Conservation (phyloP, 2,329 filamentous ascomycete species). For the Penicillium sp. region DNA sequence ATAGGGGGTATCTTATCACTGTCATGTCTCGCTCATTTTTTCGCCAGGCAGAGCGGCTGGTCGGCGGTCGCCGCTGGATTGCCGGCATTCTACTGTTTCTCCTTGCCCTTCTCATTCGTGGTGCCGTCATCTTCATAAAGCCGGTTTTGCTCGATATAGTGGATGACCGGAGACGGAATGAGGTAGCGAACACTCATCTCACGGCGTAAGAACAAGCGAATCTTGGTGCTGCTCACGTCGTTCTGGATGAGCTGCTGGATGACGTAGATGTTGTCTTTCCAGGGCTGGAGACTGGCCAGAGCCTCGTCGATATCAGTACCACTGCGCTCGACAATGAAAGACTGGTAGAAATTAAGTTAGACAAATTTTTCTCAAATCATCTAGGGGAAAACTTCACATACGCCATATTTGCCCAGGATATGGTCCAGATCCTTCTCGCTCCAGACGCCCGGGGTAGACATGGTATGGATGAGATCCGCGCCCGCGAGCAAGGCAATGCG, state of each 20-base stretch:
- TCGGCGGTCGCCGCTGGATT: slow-evolving; percentile 30
- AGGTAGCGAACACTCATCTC: slow-evolving; percentile 82
- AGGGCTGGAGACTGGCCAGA: slow-evolving; percentile 77
- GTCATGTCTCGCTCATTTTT: slow-evolving; percentile 18
- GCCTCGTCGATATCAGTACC: slow-evolving; percentile 90
- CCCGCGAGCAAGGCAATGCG: slow-evolving; percentile 83
- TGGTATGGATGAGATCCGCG: slow-evolving; percentile 74
- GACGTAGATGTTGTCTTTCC: slow-evolving; percentile 84
- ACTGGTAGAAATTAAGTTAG: slow-evolving; percentile 37
- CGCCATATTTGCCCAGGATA: slow-evolving; percentile 79
- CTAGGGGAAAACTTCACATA: slow-evolving; percentile 31
- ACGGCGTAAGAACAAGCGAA: slow-evolving; percentile 76
- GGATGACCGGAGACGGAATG: slow-evolving; percentile 74
- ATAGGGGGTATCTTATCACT: slow-evolving; percentile 27
- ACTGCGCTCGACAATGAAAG: slow-evolving; percentile 84
- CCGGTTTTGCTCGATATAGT: slow-evolving; percentile 71
- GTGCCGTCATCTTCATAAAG: slow-evolving; percentile 63
- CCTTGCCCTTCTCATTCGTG: slow-evolving; percentile 41
- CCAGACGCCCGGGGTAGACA: slow-evolving; percentile 76
- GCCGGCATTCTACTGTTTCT: slow-evolving; percentile 25
- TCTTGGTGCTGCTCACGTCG: slow-evolving; percentile 80
- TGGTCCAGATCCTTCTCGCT: slow-evolving; percentile 81
- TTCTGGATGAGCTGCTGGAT: slow-evolving; percentile 88
- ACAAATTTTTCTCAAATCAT: background rate
- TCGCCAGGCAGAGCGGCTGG: slow-evolving; percentile 13